Evolutionary conservation across 2,329 filamentous ascomycete genomes (phyloP).

Genomic region (Trichoderma aggressivum): DNA sequence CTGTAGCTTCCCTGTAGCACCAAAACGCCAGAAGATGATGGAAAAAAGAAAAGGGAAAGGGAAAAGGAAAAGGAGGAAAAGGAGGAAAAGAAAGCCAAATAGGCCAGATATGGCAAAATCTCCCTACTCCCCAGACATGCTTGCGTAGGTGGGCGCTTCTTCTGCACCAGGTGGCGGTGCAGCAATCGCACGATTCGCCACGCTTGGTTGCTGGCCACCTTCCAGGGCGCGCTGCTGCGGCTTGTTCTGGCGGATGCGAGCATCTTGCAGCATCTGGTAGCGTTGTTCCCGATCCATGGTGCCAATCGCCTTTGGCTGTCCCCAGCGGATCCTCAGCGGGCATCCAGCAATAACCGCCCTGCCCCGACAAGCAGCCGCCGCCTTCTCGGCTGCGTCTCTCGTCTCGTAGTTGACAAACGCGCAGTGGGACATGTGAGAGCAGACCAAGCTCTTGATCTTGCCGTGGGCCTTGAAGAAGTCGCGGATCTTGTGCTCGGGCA

Average conservation of each 20-base stretch:
- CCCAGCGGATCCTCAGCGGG: conserved; percentile 87
- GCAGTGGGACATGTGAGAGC: conserved; percentile 95
- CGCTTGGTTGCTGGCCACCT: conserved; percentile 35
- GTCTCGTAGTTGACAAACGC: conserved; percentile 94
- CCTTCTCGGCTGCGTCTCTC: conserved; percentile 78
- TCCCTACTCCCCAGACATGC: conserved; percentile 69
- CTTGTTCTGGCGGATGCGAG: conserved; percentile 39
- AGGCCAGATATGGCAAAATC: neutral
- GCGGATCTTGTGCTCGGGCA: conserved; percentile 87
- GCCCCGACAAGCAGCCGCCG: conserved; percentile 80
- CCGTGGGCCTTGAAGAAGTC: conserved; percentile 88
- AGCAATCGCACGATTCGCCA: conserved; percentile 26
- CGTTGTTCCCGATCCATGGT: conserved; percentile 86
- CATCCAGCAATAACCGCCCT: conserved; percentile 88
- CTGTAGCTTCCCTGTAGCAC: conserved; percentile 26
- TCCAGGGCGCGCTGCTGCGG: conserved; percentile 31
- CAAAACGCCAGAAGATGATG: conserved; percentile 26
- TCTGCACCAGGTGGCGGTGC: conserved; percentile 74
- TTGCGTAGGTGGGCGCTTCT: conserved; percentile 75
- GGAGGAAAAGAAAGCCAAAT: neutral
- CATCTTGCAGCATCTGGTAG: conserved; percentile 75
- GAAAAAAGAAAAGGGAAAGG: neutral
- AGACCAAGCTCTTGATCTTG: conserved; percentile 87
- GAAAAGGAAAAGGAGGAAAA: too few relatives aligned
- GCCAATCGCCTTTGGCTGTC: conserved; percentile 85